Conservation (phyloP, 768 basidiomycete genomes). For the Lactarius hatsudake region DNA sequence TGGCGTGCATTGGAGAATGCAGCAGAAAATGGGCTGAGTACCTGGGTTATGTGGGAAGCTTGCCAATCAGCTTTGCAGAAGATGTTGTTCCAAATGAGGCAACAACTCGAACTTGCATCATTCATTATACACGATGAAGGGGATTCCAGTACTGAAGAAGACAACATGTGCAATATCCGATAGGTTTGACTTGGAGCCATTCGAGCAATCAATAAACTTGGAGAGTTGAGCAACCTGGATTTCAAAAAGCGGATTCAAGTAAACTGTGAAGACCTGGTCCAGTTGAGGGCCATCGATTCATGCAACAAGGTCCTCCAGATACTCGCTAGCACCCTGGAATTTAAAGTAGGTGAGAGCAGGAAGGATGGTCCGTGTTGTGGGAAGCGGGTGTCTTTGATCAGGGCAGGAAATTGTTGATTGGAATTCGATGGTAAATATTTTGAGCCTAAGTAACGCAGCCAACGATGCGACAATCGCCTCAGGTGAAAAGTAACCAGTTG, state of each 20-base stretch:
- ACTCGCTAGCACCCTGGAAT: background rate
- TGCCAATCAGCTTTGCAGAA: no score
- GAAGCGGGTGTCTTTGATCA: background rate
- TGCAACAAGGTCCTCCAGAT: background rate
- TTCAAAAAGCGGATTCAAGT: background rate
- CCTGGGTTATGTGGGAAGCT: no score
- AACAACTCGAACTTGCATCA: no score
- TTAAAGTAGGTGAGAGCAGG: background rate
- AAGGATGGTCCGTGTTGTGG: background rate
- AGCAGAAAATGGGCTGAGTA: no score
- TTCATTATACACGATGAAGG: no score
- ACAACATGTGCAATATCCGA: no score
- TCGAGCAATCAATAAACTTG: background rate
- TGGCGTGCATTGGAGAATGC: no score
- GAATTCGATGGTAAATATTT: background rate
- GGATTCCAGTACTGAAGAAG: no score
- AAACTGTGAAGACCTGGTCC: fast-evolving
- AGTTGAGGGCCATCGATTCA: background rate
- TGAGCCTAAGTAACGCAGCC: background rate
- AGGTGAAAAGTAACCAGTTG: background rate
- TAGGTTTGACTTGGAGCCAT: no score
- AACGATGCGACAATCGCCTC: background rate
- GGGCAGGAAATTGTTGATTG: background rate
- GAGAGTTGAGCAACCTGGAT: background rate
- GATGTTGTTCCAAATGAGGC: background rate